Conservation (phyloP, 163 green algal genomes). For the Scenedesmus sp. region DNA sequence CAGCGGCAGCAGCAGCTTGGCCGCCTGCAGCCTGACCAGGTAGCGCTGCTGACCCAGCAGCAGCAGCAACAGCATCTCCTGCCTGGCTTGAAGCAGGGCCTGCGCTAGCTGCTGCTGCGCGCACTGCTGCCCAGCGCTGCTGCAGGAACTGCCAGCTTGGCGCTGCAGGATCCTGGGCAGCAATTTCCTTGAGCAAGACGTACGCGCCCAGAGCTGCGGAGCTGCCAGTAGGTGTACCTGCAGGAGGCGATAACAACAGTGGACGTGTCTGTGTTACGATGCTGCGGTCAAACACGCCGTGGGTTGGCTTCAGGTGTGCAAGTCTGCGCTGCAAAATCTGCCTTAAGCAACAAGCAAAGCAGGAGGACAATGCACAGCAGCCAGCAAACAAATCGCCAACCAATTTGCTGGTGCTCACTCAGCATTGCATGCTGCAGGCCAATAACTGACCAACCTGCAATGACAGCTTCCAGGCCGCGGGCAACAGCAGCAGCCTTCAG, state of each 20-base stretch:
- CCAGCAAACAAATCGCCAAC: too few relatives aligned
- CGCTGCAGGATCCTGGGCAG: slow-evolving; percentile 69
- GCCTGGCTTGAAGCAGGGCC: not conserved
- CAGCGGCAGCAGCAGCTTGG: not conserved
- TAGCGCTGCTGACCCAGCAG: not conserved
- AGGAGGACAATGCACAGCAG: too few relatives aligned
- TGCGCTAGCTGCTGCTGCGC: slow-evolving; percentile 28
- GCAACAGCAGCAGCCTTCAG: slow-evolving; percentile 63
- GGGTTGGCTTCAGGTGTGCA: not conserved
- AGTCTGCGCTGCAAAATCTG: too few relatives aligned
- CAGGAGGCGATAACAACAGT: not conserved
- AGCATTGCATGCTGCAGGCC: too few relatives aligned
- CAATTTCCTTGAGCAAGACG: slow-evolving; percentile 78
- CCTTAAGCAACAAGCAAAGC: too few relatives aligned
- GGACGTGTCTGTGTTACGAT: too few relatives aligned
- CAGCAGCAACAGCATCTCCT: not conserved
- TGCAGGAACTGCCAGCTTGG: slow-evolving; percentile 85
- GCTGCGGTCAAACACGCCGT: too few relatives aligned
- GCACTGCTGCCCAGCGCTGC: slow-evolving; percentile 64
- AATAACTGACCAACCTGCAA: slow-evolving; percentile 61
- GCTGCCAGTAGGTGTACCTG: slow-evolving; percentile 22
- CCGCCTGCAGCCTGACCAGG: not conserved
- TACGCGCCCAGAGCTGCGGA: slow-evolving; percentile 62
- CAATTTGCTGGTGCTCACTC: too few relatives aligned
- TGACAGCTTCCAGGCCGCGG: slow-evolving; percentile 69